phyloP scores from a whole-genome alignment of 805 yeast genomes.

The Ogataea thermomethanolica region DNA sequence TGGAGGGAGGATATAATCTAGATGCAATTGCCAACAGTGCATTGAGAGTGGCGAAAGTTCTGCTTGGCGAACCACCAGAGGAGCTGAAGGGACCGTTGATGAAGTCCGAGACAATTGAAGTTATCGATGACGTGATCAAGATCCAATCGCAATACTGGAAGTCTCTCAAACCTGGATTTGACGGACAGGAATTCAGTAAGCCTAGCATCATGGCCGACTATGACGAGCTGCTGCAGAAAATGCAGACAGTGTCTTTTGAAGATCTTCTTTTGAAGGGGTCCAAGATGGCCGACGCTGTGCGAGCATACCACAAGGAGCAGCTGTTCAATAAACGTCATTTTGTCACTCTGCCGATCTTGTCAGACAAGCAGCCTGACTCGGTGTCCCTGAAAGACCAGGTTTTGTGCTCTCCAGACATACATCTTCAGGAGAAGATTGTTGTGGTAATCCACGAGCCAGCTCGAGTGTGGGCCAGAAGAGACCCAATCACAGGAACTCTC shows the following conservation, averaged over 20 bases:
- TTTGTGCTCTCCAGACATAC: conserved; percentile 67
- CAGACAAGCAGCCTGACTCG: conserved; percentile 40
- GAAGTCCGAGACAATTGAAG: conserved; percentile 70
- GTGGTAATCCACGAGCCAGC: conserved; percentile 87
- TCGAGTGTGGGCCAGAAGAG: conserved; percentile 83
- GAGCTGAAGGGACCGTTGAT: conserved; percentile 64
- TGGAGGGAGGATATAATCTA: conserved; percentile 96
- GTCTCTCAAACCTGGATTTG: conserved; percentile 67
- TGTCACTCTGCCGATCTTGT: conserved; percentile 62
- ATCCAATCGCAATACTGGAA: conserved; percentile 87
- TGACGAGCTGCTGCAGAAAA: conserved; percentile 38
- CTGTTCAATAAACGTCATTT: conserved; percentile 55
- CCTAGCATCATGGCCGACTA: conserved; percentile 31
- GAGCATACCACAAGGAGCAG: conserved; percentile 63
- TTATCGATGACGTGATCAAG: conserved; percentile 74
- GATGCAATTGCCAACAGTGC: conserved; percentile 91
- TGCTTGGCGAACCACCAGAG: conserved; percentile 95
- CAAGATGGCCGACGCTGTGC: conserved; percentile 67
- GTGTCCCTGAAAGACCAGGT: conserved; percentile 58
- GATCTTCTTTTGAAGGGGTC: conserved; percentile 40
- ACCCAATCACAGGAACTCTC: conserved; percentile 74
- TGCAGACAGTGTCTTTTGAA: conserved; percentile 37
- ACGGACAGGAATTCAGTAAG: conserved; percentile 32
- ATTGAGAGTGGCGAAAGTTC: conserved; percentile 82
- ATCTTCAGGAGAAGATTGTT: conserved; percentile 59